A percentile compares a stretch with the other conserved stretches of the same genome.
These are phyloP conservation scores for Sarcomyxa edulis DNA, from an alignment of 768 basidiomycete genomes.

Conservation along the genomic window DNA sequence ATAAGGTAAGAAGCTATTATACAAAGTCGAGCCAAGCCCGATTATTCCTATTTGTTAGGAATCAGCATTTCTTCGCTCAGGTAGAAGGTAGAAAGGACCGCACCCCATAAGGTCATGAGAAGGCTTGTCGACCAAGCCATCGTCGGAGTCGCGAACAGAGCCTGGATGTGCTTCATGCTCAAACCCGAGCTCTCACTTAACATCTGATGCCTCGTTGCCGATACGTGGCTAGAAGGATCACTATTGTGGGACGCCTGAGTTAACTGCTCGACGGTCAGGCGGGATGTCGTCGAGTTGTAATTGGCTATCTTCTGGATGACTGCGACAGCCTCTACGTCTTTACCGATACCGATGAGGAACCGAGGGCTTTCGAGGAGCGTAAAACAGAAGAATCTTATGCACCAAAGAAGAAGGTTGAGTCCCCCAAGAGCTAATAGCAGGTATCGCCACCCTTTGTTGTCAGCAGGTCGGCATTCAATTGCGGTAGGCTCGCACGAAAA, in stretches of 20 bases:
- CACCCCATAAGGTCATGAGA: conserved; percentile 49
- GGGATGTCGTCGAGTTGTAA: conserved; percentile 48
- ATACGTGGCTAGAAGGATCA: conserved; percentile 2
- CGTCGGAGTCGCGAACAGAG: conserved; percentile 59
- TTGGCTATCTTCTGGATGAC: conserved; percentile 58
- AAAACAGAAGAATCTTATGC: conserved; percentile 61
- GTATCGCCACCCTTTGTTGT: conserved; percentile 73
- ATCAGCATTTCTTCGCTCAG: not conserved
- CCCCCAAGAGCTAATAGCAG: conserved; percentile 68
- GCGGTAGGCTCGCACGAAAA: conserved; percentile 45
- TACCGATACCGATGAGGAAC: conserved; percentile 64
- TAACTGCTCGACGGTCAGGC: conserved; percentile 48
- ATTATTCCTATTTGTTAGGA: conserved; percentile 49
- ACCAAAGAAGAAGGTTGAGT: conserved; percentile 58
- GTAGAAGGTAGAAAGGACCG: conserved; percentile 1
- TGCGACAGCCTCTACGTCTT: conserved; percentile 57
- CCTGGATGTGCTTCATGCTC: conserved; percentile 38
- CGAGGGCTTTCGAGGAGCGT: conserved; percentile 64
- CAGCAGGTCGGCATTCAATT: conserved; percentile 33
- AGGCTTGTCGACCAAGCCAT: conserved; percentile 63
- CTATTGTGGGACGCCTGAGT: conserved; percentile 10
- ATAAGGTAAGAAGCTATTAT: conserved; percentile 35
- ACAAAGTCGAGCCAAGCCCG: conserved; percentile 71
- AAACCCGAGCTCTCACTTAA: conserved; percentile 33
- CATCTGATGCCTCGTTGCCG: conserved; percentile 12